Evolutionary conservation across 768 basidiomycete species (phyloP), one percentile per base, ranked within the genome.

Genomic region (Calocybe cyanea): DNA sequence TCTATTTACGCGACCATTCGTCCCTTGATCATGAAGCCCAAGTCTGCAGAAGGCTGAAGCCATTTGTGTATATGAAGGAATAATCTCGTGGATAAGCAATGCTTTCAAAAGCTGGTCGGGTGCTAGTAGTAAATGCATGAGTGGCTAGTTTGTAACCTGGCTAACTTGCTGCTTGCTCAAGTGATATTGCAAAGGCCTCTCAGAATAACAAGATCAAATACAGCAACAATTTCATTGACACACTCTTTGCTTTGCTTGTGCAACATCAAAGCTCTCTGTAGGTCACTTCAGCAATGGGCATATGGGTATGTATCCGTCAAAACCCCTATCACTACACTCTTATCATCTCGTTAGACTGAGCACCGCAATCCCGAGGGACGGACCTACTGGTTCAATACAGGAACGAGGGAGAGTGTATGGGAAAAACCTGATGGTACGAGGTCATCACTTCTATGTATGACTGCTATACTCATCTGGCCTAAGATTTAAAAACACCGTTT

Each of bases 351-450:
- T 13, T 52, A 94, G 92, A 92, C 90, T 2, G 93, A 95, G 61
- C 91, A 96, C 67, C 83, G 88, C 25, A 95, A 94, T 67, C 84
- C 90, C 1, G 95, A 96, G 60, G 93, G 93, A n/a, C 76, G 92
- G n/a, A 92, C 90, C 0, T 98, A 98, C 60, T 98, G 94, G 94
- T 93, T 92, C 67, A 93, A 96, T 61, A 83, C 90, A 0, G 76
- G 73, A 8, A 89, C 87, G 3, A 82, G 85, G 57, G 88, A 91
- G 57, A 95, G 92, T 60, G 92, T 94, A 42, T 98, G 94, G 95
- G 94, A 97, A 68, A 99, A 98, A 63, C 96, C 96, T 49, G 90
- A 94, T 63, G 89, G 88, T 88, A 56, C 21, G 57, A 56, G 76
- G 57, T 40, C 25, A 41, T 15, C 37, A n/a, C 13, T 24, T n/a